Evolutionary conservation across 2,329 filamentous ascomycete species (phyloP), one percentile per base, ranked within the genome.

Genomic region (Helminthosporium solani): DNA sequence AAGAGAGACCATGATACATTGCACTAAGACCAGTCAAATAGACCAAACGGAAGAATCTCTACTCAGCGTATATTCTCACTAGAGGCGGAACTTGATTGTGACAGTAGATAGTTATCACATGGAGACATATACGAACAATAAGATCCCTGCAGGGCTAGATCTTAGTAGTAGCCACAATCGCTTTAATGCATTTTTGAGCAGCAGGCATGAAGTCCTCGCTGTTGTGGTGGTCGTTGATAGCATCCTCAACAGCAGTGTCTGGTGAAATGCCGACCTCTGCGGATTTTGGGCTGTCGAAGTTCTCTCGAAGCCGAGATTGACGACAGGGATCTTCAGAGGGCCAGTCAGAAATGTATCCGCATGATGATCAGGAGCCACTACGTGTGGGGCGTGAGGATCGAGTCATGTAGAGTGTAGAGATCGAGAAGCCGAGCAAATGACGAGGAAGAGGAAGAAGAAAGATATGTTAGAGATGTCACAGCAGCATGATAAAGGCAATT

Each of bases 1-100:
- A 78, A 44, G 76, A 77, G 11, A 86, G 70, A 21, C 76, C 75
- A 56, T 83, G 86, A 7, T 3, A 25, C 40, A 42, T 35, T 2
- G 25, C 21, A 20, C 35, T 35, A 20, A 35, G 35, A 2, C 40
- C 33, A 9, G 27, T 11, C 40, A 30, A 34, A 21, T 42, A 25
- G 33, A 28, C n/a, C 8, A 7, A n/a, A 42, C 74, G 20, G 85
- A 84, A 15, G 23, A 15, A 3, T 14, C 8, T 4, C 5, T 35
- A 9, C 3, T 19, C 19, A 9, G 15, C 11, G 9, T 18, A 15
- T 18, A 4, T 18, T 18, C 15, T 75, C 76, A 57, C 84, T 86
- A 58, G 88, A n/a, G n/a, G n/a, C n/a, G n/a, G n/a, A n/a, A n/a
- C n/a, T n/a, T n/a, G n/a, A n/a, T n/a, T n/a, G n/a, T n/a, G n/a